Percentiles rank a stretch among this genome's conserved stretches.
phyloP scores from a whole-genome alignment of 305 asterid genomes.

The Stenogyne calaminthoides region DNA sequence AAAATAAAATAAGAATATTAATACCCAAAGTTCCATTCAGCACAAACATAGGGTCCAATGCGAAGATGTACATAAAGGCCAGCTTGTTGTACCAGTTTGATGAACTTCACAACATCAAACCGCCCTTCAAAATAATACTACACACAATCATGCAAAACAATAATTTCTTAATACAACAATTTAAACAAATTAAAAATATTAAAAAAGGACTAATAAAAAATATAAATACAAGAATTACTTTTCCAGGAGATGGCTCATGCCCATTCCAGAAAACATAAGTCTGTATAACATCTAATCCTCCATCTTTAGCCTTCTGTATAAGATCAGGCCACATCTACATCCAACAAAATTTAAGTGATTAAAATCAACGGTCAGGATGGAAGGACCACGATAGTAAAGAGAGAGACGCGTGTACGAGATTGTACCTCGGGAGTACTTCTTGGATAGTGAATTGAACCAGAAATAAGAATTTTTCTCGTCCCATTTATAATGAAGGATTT shows the following conservation, averaged over 20 bases:
- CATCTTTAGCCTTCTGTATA: constrained; percentile 87
- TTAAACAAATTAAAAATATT: neutral
- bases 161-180: neutral
- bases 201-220: neutral
- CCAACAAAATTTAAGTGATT: neutral
- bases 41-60: constrained; percentile 96
- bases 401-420: neutral
- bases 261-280: constrained; percentile 95
- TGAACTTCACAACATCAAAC: constrained; percentile 73
- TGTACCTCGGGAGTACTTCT: constrained; percentile 93
- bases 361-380: neutral
- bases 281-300: constrained; percentile 91
- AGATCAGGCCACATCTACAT: constrained; percentile 96
- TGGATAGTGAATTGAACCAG: constrained; percentile 96
- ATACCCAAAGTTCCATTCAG: constrained; percentile 96
- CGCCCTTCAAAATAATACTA: constrained; percentile 89
- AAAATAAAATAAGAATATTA: no score
- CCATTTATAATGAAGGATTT: constrained; percentile 77
- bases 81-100: constrained; percentile 69
- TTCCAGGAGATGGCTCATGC: constrained; percentile 92
- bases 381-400: neutral
- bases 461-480: constrained; percentile 66
- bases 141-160: neutral
- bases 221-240: constrained; percentile 38
- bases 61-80: constrained; percentile 84